Percentiles rank a stretch among this genome's conserved stretches.
phyloP scores from a whole-genome alignment of 768 basidiomycete genomes.

The Boletus rubescentipes region DNA sequence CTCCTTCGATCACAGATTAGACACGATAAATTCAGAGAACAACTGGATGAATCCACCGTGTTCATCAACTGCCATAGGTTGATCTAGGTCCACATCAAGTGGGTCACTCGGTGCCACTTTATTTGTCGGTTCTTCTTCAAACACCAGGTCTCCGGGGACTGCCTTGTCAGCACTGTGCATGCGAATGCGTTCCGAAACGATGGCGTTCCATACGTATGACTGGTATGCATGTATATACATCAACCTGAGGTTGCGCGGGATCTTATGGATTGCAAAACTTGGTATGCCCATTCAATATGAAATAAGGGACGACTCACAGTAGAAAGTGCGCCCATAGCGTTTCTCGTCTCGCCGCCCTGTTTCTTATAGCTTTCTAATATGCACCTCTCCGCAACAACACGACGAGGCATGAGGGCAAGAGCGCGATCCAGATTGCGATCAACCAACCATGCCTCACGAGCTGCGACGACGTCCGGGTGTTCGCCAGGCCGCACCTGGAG shows the following conservation, averaged over 20 bases:
- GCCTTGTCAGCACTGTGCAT: conserved; percentile 71
- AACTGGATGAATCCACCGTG: conserved; percentile 25
- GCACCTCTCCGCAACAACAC: conserved; percentile 91
- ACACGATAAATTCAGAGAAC: not conserved
- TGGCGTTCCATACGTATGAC: conserved; percentile 97
- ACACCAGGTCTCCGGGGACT: conserved; percentile 89
- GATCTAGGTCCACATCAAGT: conserved; percentile 29
- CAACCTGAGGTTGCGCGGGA: conserved; percentile 89
- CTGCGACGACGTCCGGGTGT: conserved; percentile 85
- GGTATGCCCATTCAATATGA: not conserved
- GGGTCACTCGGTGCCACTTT: conserved; percentile 30
- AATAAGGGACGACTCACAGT: conserved; percentile 49
- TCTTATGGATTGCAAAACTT: conserved; percentile 48
- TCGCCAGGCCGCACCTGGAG: conserved; percentile 85
- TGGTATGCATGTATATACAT: conserved; percentile 99
- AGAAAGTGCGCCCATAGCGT: conserved; percentile 84
- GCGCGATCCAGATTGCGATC: conserved; percentile 81
- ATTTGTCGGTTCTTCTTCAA: conserved; percentile 43
- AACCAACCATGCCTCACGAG: conserved; percentile 85
- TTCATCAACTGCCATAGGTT: conserved; percentile 35
- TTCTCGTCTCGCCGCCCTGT: conserved; percentile 72
- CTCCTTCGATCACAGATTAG: conserved; percentile 21
- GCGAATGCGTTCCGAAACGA: conserved; percentile 91
- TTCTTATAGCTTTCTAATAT: conserved; percentile 89
- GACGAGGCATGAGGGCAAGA: conserved; percentile 79